Evolutionary conservation across 371 early-diverging fungal species (phyloP).

Genomic region (Mortierella sp.): DNA sequence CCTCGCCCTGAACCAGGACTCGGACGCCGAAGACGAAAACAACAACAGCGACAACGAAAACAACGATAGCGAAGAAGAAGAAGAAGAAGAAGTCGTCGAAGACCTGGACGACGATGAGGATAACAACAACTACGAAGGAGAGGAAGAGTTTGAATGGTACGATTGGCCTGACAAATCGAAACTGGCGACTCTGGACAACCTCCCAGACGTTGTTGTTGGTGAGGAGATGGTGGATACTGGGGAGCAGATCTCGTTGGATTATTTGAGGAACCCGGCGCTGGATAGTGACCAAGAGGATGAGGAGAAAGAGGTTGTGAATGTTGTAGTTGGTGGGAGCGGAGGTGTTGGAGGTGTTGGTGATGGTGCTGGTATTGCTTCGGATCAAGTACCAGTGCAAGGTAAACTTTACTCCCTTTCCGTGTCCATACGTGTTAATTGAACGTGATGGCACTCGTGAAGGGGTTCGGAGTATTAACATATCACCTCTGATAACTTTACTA

Average conservation of each 20-base stretch:
- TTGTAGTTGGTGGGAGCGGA: neutral
- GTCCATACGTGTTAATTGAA: neutral
- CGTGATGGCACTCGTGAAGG: neutral
- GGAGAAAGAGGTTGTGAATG: neutral
- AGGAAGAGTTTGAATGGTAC: conserved; percentile 15
- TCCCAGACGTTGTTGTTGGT: neutral
- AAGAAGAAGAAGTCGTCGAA: neutral
- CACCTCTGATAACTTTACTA: neutral
- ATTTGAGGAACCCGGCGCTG: neutral
- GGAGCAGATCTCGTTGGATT: neutral
- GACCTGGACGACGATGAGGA: conserved; percentile 15
- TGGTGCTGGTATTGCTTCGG: neutral
- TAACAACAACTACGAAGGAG: neutral
- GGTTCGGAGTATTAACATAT: neutral
- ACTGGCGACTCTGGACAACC: neutral
- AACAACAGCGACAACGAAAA: neutral
- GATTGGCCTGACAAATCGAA: conserved; percentile 1
- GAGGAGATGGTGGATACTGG: neutral
- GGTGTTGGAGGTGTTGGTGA: neutral
- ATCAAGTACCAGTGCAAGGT: neutral
- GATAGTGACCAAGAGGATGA: conserved; percentile 2
- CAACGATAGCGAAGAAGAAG: neutral
- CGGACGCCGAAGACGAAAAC: neutral
- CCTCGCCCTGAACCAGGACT: neutral
- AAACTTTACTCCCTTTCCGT: neutral